Conservation (phyloP, 2,329 filamentous ascomycete genomes). For the Botryotinia convoluta region DNA sequence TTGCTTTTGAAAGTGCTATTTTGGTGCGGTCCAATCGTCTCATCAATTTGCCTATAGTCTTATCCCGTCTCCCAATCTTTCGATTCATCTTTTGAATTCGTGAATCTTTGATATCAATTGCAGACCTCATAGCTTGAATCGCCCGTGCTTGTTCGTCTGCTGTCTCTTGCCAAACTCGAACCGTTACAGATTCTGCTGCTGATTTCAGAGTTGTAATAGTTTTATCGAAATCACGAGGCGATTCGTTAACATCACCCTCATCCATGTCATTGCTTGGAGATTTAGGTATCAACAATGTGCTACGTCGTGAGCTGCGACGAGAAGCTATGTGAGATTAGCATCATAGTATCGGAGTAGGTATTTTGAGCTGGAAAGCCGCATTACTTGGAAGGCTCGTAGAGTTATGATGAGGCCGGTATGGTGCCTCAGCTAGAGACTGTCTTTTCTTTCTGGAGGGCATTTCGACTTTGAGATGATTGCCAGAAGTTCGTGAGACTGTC, state of each 20-base stretch:
- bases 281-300: background rate
- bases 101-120: background rate
- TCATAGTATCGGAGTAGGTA: background rate
- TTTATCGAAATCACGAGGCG: background rate
- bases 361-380: background rate
- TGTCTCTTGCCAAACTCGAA: background rate
- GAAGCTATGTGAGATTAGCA: background rate
- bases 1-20: background rate
- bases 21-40: background rate
- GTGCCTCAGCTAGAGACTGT: background rate
- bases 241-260: background rate
- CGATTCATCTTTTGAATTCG: background rate
- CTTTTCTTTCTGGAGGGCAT: background rate
- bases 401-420: background rate
- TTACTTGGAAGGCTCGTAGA: background rate
- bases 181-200: background rate
- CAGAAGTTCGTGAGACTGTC: background rate
- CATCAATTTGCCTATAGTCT: background rate
- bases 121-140: background rate
- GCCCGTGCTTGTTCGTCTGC: conserved; percentile 1
- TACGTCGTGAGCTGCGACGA: conserved; percentile 5
- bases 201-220: background rate
- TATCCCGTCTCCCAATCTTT: conserved; percentile 1
- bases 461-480: background rate
- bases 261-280: background rate